Conservation (phyloP, 495 filamentous ascomycete species). For the Lasiosphaeria hispida region DNA sequence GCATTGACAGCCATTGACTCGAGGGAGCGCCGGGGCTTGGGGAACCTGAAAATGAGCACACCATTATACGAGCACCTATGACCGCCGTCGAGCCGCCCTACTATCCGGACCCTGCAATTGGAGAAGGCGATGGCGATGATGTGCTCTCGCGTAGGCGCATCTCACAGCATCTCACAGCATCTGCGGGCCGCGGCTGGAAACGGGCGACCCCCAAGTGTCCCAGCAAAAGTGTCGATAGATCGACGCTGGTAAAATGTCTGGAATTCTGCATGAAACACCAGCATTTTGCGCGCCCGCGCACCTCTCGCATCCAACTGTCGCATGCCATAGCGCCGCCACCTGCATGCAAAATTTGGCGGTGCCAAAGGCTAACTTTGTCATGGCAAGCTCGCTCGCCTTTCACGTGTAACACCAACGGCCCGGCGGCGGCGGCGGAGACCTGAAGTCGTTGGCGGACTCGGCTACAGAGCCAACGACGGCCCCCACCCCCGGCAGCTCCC, state of each 20-base stretch:
- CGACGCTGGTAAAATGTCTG: slow-evolving; percentile 8
- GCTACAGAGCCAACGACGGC: no score
- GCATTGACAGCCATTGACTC: slow-evolving; percentile 5
- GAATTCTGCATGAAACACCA: slow-evolving; percentile 13
- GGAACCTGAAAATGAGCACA: slow-evolving; percentile 1
- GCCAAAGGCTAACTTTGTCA: neutral
- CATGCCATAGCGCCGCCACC: neutral
- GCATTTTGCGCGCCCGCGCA: neutral
- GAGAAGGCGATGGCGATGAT: slow-evolving; percentile 12
- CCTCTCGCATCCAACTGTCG: slow-evolving; percentile 1
- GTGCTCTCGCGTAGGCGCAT: slow-evolving; percentile 4
- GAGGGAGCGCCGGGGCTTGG: neutral
- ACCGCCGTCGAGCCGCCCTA: neutral
- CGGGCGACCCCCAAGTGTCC: neutral
- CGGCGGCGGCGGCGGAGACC: no score
- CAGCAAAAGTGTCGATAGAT: neutral
- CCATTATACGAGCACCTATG: slow-evolving; percentile 3
- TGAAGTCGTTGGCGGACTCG: no score
- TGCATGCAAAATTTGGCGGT: neutral
- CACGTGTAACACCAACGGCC: no score
- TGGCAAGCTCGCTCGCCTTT: no score
- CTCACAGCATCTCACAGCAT: neutral
- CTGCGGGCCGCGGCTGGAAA: neutral
- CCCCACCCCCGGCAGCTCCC: no score
- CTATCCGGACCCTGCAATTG: slow-evolving; percentile 13